phyloP scores from a whole-genome alignment of 2,329 filamentous ascomycete genomes.

The Arthrinium phaeospermum region DNA sequence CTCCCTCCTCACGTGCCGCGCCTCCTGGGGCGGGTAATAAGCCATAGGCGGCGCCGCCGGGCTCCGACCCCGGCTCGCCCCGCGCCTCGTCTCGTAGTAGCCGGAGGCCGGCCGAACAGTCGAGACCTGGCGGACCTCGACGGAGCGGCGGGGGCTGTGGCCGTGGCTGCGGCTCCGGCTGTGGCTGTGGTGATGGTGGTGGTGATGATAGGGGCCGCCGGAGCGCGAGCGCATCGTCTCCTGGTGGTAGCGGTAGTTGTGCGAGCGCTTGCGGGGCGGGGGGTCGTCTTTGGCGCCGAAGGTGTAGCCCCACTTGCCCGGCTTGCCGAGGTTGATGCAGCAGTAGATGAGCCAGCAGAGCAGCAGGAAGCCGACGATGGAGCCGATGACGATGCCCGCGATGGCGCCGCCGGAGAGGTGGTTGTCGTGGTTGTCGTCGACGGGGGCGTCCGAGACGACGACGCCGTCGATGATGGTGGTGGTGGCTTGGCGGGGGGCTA shows the following conservation, averaged over 20 bases:
- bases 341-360: constrained; percentile 54
- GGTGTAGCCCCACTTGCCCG: constrained; percentile 33
- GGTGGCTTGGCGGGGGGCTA: constrained; percentile 32
- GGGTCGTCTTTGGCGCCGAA: constrained; percentile 36
- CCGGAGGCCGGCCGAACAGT: neutral
- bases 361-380: constrained; percentile 51
- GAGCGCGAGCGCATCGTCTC: constrained; percentile 30
- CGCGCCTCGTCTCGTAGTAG: neutral
- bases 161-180: constrained; percentile 21
- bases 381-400: constrained; percentile 57
- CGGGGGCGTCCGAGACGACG: constrained; percentile 24
- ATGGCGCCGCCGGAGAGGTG: constrained; percentile 54
- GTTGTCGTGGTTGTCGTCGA: constrained; percentile 27
- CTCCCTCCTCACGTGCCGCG: neutral
- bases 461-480: constrained; percentile 35
- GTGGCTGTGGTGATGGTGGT: constrained; percentile 15
- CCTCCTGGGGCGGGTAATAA: neutral
- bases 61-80: neutral
- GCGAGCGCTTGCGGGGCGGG: constrained; percentile 22
- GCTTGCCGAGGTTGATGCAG: constrained; percentile 46
- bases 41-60: neutral
- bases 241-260: constrained; percentile 26
- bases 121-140: constrained; percentile 12
- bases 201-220: constrained; percentile 11
- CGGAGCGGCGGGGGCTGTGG: neutral